These are phyloP conservation scores for Gryganskiella cystojenkinii DNA, from an alignment of 192 early-diverging fungal genomes.

Conservation along the genomic window DNA sequence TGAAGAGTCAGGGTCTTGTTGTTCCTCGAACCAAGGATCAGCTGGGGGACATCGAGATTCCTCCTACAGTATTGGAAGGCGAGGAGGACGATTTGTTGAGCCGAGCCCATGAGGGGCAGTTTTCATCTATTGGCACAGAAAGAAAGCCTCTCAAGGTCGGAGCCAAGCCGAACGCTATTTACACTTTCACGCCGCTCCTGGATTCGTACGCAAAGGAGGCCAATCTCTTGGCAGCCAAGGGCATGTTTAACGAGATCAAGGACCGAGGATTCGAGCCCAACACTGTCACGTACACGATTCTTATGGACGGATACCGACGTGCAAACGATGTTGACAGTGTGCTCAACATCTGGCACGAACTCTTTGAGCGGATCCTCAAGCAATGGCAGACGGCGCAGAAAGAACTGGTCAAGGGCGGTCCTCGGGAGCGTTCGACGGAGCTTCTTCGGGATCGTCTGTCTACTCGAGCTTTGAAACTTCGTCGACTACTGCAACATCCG, in stretches of 20 bases:
- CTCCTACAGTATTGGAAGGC: no score
- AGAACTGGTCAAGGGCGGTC: neutral
- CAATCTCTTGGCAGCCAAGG: conserved; percentile 30
- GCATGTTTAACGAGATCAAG: conserved; percentile 56
- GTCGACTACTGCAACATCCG: conserved; percentile 37
- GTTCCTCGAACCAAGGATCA: conserved; percentile 11
- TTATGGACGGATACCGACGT: conserved; percentile 60
- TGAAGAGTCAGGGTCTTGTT: conserved; percentile 26
- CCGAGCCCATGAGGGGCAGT: conserved; percentile 11
- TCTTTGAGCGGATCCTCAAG: conserved; percentile 19
- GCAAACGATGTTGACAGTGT: conserved; percentile 57
- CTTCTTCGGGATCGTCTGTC: conserved; percentile 21
- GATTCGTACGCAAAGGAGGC: conserved; percentile 51
- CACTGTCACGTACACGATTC: conserved; percentile 47
- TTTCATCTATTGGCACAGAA: conserved; percentile 31
- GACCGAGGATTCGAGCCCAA: conserved; percentile 45
- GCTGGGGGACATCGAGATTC: no score
- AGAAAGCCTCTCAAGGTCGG: conserved; percentile 33
- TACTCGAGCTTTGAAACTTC: conserved; percentile 17
- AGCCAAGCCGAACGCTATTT: conserved; percentile 16
- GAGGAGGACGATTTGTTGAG: conserved; percentile 7
- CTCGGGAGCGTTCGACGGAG: conserved; percentile 1
- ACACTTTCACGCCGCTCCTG: conserved; percentile 59
- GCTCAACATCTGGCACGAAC: conserved; percentile 55
- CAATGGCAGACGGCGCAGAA: conserved; percentile 5